phyloP scores from a whole-genome alignment of 2,329 filamentous ascomycete genomes.

The Fusarium xylarioides region DNA sequence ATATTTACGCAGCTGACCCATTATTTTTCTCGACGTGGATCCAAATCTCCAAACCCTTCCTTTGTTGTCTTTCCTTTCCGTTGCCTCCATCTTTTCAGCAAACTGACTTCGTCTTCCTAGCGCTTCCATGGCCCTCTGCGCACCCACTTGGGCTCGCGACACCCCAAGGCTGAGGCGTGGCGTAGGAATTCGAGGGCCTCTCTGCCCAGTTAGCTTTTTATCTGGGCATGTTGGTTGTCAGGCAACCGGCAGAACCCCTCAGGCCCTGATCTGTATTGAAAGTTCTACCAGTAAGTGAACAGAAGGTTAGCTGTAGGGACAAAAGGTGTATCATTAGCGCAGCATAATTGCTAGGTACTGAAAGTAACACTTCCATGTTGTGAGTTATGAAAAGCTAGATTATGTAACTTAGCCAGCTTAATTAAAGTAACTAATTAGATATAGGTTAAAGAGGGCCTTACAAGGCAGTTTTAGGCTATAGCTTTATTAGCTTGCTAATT shows the following conservation, averaged over 20 bases:
- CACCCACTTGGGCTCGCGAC: constrained; percentile 31
- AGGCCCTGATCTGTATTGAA: background rate
- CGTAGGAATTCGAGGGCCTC: constrained; percentile 9
- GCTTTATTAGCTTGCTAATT: too few relatives aligned
- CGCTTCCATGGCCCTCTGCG: constrained; percentile 39
- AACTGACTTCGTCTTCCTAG: constrained; percentile 30
- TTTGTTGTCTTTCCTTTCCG: constrained; percentile 6
- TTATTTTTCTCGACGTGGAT: constrained; percentile 20
- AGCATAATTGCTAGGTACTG: too few relatives aligned
- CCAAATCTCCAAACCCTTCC: constrained; percentile 25
- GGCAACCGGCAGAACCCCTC: constrained; percentile 12
- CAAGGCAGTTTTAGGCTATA: too few relatives aligned
- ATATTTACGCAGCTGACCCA: constrained; percentile 4
- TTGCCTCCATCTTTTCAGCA: constrained; percentile 23
- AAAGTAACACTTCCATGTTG: too few relatives aligned
- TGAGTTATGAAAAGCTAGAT: too few relatives aligned
- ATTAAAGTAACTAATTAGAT: too few relatives aligned
- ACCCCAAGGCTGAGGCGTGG: constrained; percentile 28
- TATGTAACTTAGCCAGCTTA: too few relatives aligned
- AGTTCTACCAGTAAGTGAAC: too few relatives aligned
- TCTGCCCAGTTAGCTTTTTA: constrained; percentile 9
- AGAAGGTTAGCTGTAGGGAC: too few relatives aligned
- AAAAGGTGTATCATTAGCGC: too few relatives aligned
- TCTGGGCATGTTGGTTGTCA: background rate
- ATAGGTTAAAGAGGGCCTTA: too few relatives aligned